A percentile compares a stretch with the other conserved stretches of the same genome.
Evolutionary conservation across 2,329 filamentous ascomycete genomes (phyloP).

Genomic region (Tolypocladium ovalisporum): DNA sequence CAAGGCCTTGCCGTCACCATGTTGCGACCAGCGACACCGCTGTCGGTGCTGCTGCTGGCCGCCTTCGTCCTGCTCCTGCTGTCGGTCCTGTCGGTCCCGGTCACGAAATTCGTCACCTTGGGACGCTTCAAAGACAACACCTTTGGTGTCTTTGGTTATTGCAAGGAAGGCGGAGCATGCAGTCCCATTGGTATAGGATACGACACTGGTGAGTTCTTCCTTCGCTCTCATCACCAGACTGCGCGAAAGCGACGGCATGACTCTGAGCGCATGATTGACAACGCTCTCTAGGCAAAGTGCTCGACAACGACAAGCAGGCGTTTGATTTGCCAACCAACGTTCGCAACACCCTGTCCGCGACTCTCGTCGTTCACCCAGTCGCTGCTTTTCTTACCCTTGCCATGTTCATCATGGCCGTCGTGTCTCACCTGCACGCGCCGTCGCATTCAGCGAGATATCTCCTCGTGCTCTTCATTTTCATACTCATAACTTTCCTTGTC

Average conservation of each 20-base stretch:
- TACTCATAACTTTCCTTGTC: slow-evolving; percentile 73
- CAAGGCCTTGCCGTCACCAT: slow-evolving; percentile 39
- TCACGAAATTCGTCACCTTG: slow-evolving; percentile 76
- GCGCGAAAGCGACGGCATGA: background rate
- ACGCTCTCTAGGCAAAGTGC: slow-evolving; percentile 10
- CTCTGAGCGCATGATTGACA: background rate
- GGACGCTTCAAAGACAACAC: slow-evolving; percentile 65
- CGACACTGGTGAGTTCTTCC: slow-evolving; percentile 50
- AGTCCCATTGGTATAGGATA: slow-evolving; percentile 75
- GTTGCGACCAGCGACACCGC: slow-evolving; percentile 84
- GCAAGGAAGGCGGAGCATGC: slow-evolving; percentile 51
- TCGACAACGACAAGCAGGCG: slow-evolving; percentile 19
- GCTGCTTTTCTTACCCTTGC: slow-evolving; percentile 78
- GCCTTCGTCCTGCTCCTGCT: slow-evolving; percentile 81
- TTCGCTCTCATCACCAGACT: background rate
- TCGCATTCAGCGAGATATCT: slow-evolving; percentile 87
- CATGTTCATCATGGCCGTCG: slow-evolving; percentile 68
- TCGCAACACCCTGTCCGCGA: slow-evolving; percentile 62
- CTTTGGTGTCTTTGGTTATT: slow-evolving; percentile 92
- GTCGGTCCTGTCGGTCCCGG: slow-evolving; percentile 81
- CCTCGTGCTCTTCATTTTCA: slow-evolving; percentile 73
- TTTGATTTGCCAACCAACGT: slow-evolving; percentile 48
- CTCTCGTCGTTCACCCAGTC: slow-evolving; percentile 86
- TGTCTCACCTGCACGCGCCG: slow-evolving; percentile 77
- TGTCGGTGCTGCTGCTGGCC: slow-evolving; percentile 73